A percentile compares a stretch with the other conserved stretches of the same genome.
phyloP scores from a whole-genome alignment of 2,329 filamentous ascomycete genomes.

The Neoscytalidium dimidiatum region DNA sequence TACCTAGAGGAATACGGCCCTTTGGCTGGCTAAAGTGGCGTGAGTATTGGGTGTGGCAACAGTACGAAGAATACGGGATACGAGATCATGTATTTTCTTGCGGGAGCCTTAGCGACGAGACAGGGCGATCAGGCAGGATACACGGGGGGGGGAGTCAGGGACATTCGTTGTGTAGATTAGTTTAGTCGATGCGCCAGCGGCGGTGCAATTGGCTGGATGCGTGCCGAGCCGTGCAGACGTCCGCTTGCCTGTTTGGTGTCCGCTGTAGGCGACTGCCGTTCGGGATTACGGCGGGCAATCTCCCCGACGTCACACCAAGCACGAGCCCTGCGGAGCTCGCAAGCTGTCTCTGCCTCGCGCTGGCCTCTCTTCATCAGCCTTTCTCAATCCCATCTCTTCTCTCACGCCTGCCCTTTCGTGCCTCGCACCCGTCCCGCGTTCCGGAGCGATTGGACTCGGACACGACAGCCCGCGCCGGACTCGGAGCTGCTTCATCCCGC shows the following conservation, averaged over 20 bases:
- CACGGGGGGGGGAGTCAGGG: no score
- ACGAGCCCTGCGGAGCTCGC: background rate
- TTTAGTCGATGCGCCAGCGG: background rate
- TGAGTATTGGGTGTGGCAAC: background rate
- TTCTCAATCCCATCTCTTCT: no score
- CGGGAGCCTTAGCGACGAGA: background rate
- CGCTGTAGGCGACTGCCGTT: background rate
- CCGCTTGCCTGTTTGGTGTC: background rate
- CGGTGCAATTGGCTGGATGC: background rate
- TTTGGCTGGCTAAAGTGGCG: constrained; percentile 9
- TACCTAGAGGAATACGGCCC: constrained; percentile 50
- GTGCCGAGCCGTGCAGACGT: background rate
- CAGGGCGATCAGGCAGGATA: background rate
- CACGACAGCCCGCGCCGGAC: background rate
- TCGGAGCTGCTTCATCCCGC: background rate
- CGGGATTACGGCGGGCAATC: background rate
- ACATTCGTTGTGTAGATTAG: constrained; percentile 1
- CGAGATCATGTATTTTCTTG: background rate
- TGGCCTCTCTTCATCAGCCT: no score
- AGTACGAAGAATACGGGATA: constrained; percentile 2
- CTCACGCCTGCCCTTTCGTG: no score
- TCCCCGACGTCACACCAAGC: background rate
- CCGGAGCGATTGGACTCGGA: background rate
- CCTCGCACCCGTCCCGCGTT: background rate
- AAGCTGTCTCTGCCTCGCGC: no score